Evolutionary conservation across 495 filamentous ascomycete species (phyloP).

Genomic region (Penicillium tannophilum): DNA sequence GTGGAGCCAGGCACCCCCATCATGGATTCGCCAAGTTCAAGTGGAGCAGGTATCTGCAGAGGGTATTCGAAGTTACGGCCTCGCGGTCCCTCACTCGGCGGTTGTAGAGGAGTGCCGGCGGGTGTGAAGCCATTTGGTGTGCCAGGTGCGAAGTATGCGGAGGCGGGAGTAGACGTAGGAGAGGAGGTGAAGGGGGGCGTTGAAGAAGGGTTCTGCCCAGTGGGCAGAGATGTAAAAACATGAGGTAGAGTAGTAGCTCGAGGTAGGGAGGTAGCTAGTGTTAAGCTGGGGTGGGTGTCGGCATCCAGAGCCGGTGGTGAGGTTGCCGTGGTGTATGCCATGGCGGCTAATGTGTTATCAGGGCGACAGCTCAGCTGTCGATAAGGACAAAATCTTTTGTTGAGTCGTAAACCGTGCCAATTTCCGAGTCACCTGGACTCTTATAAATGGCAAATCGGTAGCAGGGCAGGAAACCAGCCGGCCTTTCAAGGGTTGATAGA

Average conservation of each 20-base stretch:
- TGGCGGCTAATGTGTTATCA: slow-evolving; percentile 37
- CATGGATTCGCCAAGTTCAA: slow-evolving; percentile 61
- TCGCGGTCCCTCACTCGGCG: slow-evolving; percentile 52
- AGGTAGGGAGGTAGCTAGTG: slow-evolving; percentile 41
- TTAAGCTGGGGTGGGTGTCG: slow-evolving; percentile 45
- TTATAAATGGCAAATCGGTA: slow-evolving; percentile 40
- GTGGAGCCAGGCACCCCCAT: slow-evolving; percentile 43
- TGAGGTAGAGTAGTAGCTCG: slow-evolving; percentile 42
- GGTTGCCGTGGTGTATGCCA: slow-evolving; percentile 47
- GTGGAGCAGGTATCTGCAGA: slow-evolving; percentile 41
- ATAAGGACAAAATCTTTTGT: slow-evolving; percentile 20
- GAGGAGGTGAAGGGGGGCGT: slow-evolving; percentile 37
- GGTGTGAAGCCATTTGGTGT: slow-evolving; percentile 49
- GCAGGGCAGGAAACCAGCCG: slow-evolving; percentile 36
- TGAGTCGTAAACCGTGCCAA: slow-evolving; percentile 43
- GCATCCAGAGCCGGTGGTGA: slow-evolving; percentile 46
- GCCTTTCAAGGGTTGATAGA: slow-evolving; percentile 33
- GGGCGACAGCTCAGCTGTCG: slow-evolving; percentile 38
- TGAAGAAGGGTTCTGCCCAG: slow-evolving; percentile 28
- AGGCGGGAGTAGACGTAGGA: slow-evolving; percentile 35
- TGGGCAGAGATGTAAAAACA: slow-evolving; percentile 38
- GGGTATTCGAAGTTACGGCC: slow-evolving; percentile 42
- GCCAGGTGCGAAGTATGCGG: slow-evolving; percentile 30
- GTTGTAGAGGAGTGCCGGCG: slow-evolving; percentile 52
- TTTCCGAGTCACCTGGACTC: slow-evolving; percentile 51